Evolutionary conservation across 2,329 filamentous ascomycete genomes (phyloP).

Genomic region (Aspergillus bombycis): DNA sequence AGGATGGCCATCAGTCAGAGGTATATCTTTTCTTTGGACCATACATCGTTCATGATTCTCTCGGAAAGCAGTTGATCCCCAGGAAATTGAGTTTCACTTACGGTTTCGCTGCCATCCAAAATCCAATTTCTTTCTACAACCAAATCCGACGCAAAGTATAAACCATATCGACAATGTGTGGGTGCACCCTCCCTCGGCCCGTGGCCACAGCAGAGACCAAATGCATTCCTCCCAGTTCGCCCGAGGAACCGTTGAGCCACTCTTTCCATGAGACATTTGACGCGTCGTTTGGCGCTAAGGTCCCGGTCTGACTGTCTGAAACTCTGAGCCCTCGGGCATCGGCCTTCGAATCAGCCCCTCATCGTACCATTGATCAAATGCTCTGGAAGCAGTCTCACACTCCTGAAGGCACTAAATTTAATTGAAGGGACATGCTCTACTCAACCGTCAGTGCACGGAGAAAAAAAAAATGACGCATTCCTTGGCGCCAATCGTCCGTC

Average conservation of each 20-base stretch:
- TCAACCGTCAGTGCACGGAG: not conserved
- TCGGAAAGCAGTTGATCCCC: not conserved
- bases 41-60: not conserved
- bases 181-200: not conserved
- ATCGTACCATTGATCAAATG: slow-evolving; percentile 2
- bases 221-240: not conserved
- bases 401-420: slow-evolving; percentile 2
- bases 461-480: slow-evolving; percentile 12
- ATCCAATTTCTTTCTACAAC: not conserved
- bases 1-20: not conserved
- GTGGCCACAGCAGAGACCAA: not conserved
- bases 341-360: slow-evolving; percentile 5
- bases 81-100: not conserved
- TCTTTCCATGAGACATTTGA: not conserved
- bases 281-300: not conserved
- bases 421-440: slow-evolving; percentile 5
- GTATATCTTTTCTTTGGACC: not conserved
- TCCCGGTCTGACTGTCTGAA: not conserved
- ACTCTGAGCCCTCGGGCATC: not conserved
- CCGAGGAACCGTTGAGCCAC: not conserved
- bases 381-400: not conserved
- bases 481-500: slow-evolving; percentile 7
- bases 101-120: not conserved
- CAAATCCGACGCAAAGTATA: not conserved
- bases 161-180: not conserved